Base-by-base conservation (phyloP, 2,329 filamentous ascomycete genomes). In the Trichophaea hybrida region DNA sequence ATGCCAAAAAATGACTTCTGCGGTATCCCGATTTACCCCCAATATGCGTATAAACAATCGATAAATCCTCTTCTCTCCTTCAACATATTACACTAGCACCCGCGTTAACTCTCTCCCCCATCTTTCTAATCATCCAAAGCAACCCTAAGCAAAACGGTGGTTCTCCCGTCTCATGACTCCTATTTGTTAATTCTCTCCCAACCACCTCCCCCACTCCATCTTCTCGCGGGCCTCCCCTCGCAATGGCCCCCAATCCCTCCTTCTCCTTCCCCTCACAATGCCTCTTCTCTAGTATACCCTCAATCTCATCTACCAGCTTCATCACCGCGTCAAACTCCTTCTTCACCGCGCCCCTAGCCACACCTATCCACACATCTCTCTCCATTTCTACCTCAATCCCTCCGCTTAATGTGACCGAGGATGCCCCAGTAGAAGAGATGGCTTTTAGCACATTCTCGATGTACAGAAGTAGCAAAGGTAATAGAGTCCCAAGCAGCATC, bases 301-400 rank as follows among this genome's bases (percentile, higher is more conserved):
- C 87, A 66, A 98, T 91, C 40, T 80, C 74, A 32, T 86, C 82
- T 37, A 97, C 82, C 5, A 94, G 75, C 71, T 82, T 84, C 75
- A 97, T 77, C 66, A 94, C 84, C 73, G 91, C 87, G 0, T 93
- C 93, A 62, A 97, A 90, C 77, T 98, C 97, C 74, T 96, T 95
- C 63, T 78, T 80, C 3, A 85, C 91, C 52, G 98, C 73, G 17
- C 80, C 76, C 57, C 81, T 81, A 72, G 85, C 88, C 67, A 98
- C 74, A 4, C 86, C 87, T 33, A 87, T 78, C 55, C 55, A 57
- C 13, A 33, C 17, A 15, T 50, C 31, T 31, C 7, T 15, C 12
- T 15, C 55, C 10, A 57, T 31, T 12, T 57, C 55, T 4, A 57
- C 52, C 93, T 78, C 87, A 97, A 87, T 68, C 94, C 89, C 73